Evolutionary conservation across 2,329 filamentous ascomycete species (phyloP), one percentile per base, ranked within the genome.

Genomic region (Bimuria novae-zelandiae): DNA sequence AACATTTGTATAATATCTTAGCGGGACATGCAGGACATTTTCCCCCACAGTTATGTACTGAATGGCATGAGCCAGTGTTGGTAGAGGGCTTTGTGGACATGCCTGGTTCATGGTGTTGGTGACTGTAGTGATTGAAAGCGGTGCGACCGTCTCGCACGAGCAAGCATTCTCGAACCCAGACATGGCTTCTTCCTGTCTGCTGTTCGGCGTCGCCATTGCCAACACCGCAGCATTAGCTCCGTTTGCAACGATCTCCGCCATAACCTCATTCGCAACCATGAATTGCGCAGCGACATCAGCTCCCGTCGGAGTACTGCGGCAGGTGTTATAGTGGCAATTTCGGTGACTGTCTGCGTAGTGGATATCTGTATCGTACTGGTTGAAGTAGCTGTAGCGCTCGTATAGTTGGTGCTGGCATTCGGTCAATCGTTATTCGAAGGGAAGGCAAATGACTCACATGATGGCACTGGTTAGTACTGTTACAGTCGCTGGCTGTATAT

Each of bases 141-240:
- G 69, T 10, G 57, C 51, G 1, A 68, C 61, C 55, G 64, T 59
- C 39, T 64, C 60, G 49, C 69, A 72, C 4, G 62, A 63, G 55
- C 69, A 73, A 19, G 69, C 70, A 29, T 56, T 68, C 0, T 64
- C 64, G 8, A 72, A 46, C 2, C 61, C 65, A 6, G 47, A 55
- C 27, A 63, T 54, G 40, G 66, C 58, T 42, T 57, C 49, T 29
- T 54, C n/a, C 35, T 59, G 44, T 12, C 60, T 50, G n/a, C 52
- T 29, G 44, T 59, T 57, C 22, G 50, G 54, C 7, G 62, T 55
- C 21, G 29, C 37, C 29, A 59, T 47, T 42, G 51, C 23, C 12
- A 47, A 33, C 10, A 51, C 44, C 12, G 21, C 30, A 8, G 57
- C 36, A 2, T 45, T 52, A 8, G 58, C 56, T 23, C 62, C 64